A percentile compares a stretch with the other conserved stretches of the same genome.
These are phyloP conservation scores for Omphalea diandra DNA, from an alignment of 441 rosid genomes.

Conservation along the genomic window DNA sequence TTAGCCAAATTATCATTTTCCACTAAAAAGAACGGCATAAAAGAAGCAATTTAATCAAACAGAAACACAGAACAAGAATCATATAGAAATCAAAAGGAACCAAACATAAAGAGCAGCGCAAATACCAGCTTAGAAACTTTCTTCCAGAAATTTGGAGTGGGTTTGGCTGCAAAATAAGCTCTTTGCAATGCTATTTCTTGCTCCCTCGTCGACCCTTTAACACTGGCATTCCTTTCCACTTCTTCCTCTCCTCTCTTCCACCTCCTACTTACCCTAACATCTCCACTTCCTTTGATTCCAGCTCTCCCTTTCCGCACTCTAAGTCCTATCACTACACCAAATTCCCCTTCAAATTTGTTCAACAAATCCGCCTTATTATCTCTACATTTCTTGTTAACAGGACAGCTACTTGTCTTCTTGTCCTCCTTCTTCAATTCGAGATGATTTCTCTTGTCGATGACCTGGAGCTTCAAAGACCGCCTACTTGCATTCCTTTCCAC, in stretches of 20 bases:
- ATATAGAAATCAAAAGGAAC: background rate
- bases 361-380: background rate
- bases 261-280: slow-evolving; percentile 29
- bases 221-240: slow-evolving; percentile 12
- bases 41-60: background rate
- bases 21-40: background rate
- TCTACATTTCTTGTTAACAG: background rate
- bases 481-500: slow-evolving; percentile 10
- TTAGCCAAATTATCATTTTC: background rate
- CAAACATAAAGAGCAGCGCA: slow-evolving; percentile 1
- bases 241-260: slow-evolving; percentile 30
- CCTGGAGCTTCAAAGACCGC: background rate
- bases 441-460: background rate
- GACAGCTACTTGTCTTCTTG: background rate
- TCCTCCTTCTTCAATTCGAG: background rate
- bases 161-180: slow-evolving; percentile 67
- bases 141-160: slow-evolving; percentile 92
- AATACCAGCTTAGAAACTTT: slow-evolving; percentile 80
- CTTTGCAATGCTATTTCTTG: slow-evolving; percentile 66
- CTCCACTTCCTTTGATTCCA: slow-evolving; percentile 15
- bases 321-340: slow-evolving; percentile 18
- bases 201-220: slow-evolving; percentile 56
- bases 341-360: slow-evolving; percentile 14
- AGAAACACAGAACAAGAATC: background rate
- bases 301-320: slow-evolving; percentile 23